Evolutionary conservation across 495 filamentous ascomycete species (phyloP), one percentile per base, ranked within the genome.

Genomic region (Cercophora newfieldiana): DNA sequence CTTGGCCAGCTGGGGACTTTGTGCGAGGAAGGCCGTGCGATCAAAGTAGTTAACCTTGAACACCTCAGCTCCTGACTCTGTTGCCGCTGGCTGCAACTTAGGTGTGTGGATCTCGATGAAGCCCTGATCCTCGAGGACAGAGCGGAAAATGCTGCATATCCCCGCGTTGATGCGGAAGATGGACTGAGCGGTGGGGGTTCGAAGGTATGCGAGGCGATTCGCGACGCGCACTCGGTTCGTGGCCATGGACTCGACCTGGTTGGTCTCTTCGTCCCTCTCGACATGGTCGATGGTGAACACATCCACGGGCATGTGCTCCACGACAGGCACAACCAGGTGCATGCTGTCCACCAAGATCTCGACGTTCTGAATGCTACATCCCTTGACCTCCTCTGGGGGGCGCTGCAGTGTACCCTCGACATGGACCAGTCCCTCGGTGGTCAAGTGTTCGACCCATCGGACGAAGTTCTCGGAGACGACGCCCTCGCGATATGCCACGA

Each of bases 21-120:
- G 94, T 0, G 94, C 95, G 10, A 98, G 80, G 79, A 91, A 98
- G 2, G 91, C 94, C 51, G 86, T 91, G 37, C 90, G 82, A 65
- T 92, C 93, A 80, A 98, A 97, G 78, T 98, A 98, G 70, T 94
- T 90, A 57, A 96, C 86, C 74, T 92, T 89, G 82, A 98, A 98
- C n/a, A 97, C 94, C 62, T 89, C 89, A 55, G 93, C 91, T 55
- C 94, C 94, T 64, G 93, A 95, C 77, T 98, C 94, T 3, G 93
- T 94, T 3, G 94, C 93, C 25, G 91, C 91, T 26, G 91, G 91
- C 68, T 93, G 92, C 37, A 98, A 78, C 80, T 97, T 97, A 51
- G 94, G 92, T 0, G 93, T 96, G 75, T 95, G 92, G 71, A 97
- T 94, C 85, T 95, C 94, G 68, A 93, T 89, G 69, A 96, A 96